Evolutionary conservation across 306 rosid species (phyloP).

Genomic region (Dalbergia oliveri): DNA sequence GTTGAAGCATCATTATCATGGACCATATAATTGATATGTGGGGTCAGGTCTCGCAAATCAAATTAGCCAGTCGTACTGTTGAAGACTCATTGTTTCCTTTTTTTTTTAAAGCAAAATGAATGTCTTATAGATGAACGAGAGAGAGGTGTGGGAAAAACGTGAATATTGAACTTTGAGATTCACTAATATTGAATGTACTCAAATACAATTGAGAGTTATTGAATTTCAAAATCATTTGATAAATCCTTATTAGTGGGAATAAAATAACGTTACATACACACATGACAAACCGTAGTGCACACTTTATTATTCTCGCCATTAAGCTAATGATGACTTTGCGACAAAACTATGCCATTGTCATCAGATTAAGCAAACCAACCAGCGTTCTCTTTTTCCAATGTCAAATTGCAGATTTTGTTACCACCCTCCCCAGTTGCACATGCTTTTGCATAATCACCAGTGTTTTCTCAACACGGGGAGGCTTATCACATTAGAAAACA

Average conservation of each 20-base stretch:
- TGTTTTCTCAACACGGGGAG: constrained; percentile 36
- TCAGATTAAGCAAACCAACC: constrained; percentile 16
- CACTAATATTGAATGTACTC: neutral
- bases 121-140: too few species aligned
- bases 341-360: constrained; percentile 28
- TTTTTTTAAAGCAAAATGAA: neutral
- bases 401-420: neutral
- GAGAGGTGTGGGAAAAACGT: neutral
- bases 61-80: neutral
- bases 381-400: neutral
- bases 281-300: constrained; percentile 30
- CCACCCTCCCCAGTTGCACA: constrained; percentile 31
- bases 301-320: constrained; percentile 5
- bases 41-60: neutral
- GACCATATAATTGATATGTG: neutral
- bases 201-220: neutral
- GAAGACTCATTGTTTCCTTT: neutral
- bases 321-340: constrained; percentile 13
- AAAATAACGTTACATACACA: constrained; percentile 1
- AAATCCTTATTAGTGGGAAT: constrained; percentile 29
- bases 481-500: constrained; percentile 31
- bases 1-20: constrained; percentile 22
- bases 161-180: neutral
- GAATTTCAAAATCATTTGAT: constrained; percentile 4
- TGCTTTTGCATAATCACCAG: constrained; percentile 21